Evolutionary conservation across 2,329 filamentous ascomycete species (phyloP).

Genomic region (Zalaria obscura): DNA sequence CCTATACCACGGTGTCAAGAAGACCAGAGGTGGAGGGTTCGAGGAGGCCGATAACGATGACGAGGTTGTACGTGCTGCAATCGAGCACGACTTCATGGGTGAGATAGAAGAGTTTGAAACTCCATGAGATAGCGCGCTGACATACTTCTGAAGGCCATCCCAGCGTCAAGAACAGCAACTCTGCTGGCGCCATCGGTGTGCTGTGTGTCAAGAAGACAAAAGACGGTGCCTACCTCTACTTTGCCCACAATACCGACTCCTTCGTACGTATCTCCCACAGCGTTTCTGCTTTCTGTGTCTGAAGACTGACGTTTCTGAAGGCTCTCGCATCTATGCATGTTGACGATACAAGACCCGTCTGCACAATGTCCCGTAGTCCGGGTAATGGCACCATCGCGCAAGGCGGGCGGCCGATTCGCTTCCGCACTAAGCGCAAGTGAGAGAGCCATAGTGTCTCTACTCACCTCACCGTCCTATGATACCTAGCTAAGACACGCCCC

Average conservation of each 20-base stretch:
- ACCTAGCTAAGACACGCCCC: no score
- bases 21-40: constrained; percentile 45
- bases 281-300: background rate
- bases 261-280: constrained; percentile 33
- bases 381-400: constrained; percentile 38
- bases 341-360: constrained; percentile 57
- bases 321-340: constrained; percentile 82
- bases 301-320: constrained; percentile 13
- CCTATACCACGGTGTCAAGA: constrained; percentile 57
- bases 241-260: constrained; percentile 89
- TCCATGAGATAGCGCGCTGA: background rate
- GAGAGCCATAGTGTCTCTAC: no score
- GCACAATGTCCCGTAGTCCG: constrained; percentile 72
- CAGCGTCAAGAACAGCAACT: constrained; percentile 65
- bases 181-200: constrained; percentile 77
- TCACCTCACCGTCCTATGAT: no score
- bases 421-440: no score
- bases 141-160: constrained; percentile 44
- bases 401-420: constrained; percentile 23
- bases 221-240: constrained; percentile 70
- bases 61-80: constrained; percentile 69
- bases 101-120: constrained; percentile 11
- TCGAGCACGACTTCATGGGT: constrained; percentile 83
- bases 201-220: constrained; percentile 76
- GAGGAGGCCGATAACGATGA: constrained; percentile 26